Percentiles rank a stretch among this genome's conserved stretches.
Conservation (phyloP, 768 basidiomycete species). For the Pleurotus salmoneostramineus region DNA sequence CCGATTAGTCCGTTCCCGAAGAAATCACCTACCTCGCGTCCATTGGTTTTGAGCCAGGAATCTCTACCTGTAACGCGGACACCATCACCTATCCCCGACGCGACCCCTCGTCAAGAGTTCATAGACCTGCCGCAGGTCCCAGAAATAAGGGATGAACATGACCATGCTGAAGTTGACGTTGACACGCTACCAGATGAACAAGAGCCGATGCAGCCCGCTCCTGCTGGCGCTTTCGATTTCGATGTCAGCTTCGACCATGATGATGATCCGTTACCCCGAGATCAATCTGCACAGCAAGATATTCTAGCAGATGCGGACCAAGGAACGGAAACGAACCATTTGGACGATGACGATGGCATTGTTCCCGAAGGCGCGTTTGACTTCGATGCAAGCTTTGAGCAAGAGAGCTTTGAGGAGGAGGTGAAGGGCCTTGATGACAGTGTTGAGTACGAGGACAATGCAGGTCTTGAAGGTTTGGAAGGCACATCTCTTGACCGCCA, state of each 20-base stretch:
- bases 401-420: background rate
- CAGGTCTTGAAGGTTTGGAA: too few species aligned
- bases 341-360: background rate
- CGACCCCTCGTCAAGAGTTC: background rate
- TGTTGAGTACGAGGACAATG: background rate
- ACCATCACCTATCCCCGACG: background rate
- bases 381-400: background rate
- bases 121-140: background rate
- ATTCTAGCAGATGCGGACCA: too few species aligned
- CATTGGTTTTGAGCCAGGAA: background rate
- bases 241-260: background rate
- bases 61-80: background rate
- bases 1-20: slow-evolving; percentile 67
- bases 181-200: background rate
- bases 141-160: background rate
- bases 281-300: background rate
- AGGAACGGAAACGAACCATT: too few species aligned
- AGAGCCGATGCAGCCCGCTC: background rate
- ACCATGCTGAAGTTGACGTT: background rate
- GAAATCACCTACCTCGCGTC: slow-evolving; percentile 16
- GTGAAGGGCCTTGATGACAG: background rate
- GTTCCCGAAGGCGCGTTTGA: background rate
- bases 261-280: background rate
- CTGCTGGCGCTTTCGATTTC: slow-evolving; percentile 5
- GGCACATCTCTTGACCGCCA: too few species aligned